Evolutionary conservation across 139 green algal genomes (phyloP), one percentile per base, ranked within the genome.

Genomic region (Micractinium sp.): DNA sequence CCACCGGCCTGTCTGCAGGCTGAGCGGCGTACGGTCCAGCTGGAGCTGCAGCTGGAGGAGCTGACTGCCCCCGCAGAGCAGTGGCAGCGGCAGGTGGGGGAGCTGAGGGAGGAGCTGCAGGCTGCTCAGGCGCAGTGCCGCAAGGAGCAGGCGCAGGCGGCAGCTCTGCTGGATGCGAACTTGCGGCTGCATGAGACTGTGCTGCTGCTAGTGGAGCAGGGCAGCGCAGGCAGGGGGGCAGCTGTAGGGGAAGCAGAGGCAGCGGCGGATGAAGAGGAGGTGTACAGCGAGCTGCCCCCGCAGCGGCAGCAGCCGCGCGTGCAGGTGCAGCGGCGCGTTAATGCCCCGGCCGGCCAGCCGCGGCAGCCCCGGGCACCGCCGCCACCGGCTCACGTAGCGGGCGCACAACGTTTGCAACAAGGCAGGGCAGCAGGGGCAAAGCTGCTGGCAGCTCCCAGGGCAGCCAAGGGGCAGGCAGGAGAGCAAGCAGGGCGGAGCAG

Each of bases 121-220:
- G 71, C 85, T 1, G 71, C 85, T 1, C 41, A 74, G 47, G 41
- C n/a, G 41, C 71, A 73, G 31, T 71, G 71, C 16, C 29, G 31
- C 19, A n/a, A 38, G 39, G 71, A 82, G 69, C 63, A 33, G 31
- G 41, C 80, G 41, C 29, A 41, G 41, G 71, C 71, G 0, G 41
- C 22, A n/a, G 31, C 71, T 12, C 85, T 88, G 85, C 71, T 88
- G 47, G n/a, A 69, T 23, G 53, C 74, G 9, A 88, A 82, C 19
- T 29, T 82, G 71, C 85, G 47, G 3, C 47, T 88, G 85, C 85
- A 88, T 47, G 85, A 88, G 71, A 47, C 71, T 13, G 41, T 88
- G 71, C 13, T 53, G 38, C 3, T 33, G 69, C 71, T 88, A 73
- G 33, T 73, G 19, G 85, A 71, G 31, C 47, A 88, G 18, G 41